Evolutionary conservation across 1,284 basidiomycete genomes (phyloP).

Genomic region (Trametes pubescens): DNA sequence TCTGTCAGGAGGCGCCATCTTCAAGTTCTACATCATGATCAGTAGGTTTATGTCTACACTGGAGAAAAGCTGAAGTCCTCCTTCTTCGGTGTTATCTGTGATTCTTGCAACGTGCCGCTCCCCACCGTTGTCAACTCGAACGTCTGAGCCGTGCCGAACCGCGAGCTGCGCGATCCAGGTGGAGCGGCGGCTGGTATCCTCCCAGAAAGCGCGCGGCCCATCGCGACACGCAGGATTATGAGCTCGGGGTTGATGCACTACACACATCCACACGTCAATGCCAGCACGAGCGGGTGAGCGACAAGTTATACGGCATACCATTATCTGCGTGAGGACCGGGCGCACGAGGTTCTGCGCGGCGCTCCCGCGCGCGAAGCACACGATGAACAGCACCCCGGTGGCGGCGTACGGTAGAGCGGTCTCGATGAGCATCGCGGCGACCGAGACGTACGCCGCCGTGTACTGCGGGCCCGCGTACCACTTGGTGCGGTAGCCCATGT

Average conservation of each 20-base stretch:
- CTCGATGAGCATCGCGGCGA: slow-evolving; percentile 45
- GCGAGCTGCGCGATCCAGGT: not conserved
- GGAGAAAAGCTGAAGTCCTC: not conserved
- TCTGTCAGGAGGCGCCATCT: not conserved
- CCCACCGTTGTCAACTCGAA: not conserved
- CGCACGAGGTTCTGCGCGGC: slow-evolving; percentile 35
- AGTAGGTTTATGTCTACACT: not conserved
- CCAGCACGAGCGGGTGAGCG: not conserved
- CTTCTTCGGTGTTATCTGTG: not conserved
- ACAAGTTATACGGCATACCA: slow-evolving; percentile 5
- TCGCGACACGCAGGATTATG: slow-evolving; percentile 29
- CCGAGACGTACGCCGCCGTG: slow-evolving; percentile 36
- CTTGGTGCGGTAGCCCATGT: slow-evolving; percentile 40
- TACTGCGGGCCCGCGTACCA: slow-evolving; percentile 39
- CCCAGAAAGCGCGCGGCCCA: slow-evolving; percentile 22
- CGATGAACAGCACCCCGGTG: slow-evolving; percentile 43
- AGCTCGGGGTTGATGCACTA: slow-evolving; percentile 30
- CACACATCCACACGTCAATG: not conserved
- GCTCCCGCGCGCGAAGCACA: slow-evolving; percentile 38
- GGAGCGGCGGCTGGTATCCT: not conserved
- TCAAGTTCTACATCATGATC: no score
- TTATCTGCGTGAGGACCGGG: slow-evolving; percentile 34
- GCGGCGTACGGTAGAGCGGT: slow-evolving; percentile 43
- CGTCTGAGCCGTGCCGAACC: not conserved
- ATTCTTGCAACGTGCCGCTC: not conserved